Base-by-base conservation (phyloP, 2,329 filamentous ascomycete genomes). In the Arthroderma sp. region DNA sequence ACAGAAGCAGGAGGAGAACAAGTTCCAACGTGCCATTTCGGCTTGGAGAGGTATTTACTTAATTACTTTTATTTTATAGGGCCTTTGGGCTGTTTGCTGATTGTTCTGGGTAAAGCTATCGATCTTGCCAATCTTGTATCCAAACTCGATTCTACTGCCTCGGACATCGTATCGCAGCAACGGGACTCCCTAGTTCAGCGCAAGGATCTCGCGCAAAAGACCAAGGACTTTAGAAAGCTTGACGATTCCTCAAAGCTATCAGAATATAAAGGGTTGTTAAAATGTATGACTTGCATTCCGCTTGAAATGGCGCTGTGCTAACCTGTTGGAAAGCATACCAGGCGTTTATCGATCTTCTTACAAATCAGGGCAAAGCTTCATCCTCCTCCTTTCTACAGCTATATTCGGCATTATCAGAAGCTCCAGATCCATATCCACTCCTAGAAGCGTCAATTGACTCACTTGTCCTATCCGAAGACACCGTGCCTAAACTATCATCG, bases 151-250 rank as follows among this genome's bases (percentile, higher is more conserved):
- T 83, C 81, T 48, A 89, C 87, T 3, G 91, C 91, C n/a, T 89
- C 88, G 7, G 91, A 96, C 57, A 86, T 98, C 50, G 86, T 96
- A 43, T 72, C 83, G 40, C 87, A 94, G 61, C 93, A 98, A 61
- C 78, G 88, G 55, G 91, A 96, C 63, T 85, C 89, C n/a, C 83
- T 94, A 4, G 81, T 95, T 0, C 89, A 98, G 62, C 77, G 91
- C 43, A 98, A 98, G 61, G 93, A 98, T 49, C 72, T 98, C 15
- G 91, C 93, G n/a, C 88, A 95, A 60, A 96, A 95, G 72, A 98
- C 91, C 1, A 98, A 98, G 59, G 89, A 96, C 57, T 98, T 96
- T 55, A 75, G 88, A 49, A 96, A 95, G 63, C 74, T 94, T 7
- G 89, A 96, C 55, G 87, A 98, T 70, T 70, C 82, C 7, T 78